phyloP scores from a whole-genome alignment of 2,329 filamentous ascomycete genomes.

The Tetracladium maxilliforme region DNA sequence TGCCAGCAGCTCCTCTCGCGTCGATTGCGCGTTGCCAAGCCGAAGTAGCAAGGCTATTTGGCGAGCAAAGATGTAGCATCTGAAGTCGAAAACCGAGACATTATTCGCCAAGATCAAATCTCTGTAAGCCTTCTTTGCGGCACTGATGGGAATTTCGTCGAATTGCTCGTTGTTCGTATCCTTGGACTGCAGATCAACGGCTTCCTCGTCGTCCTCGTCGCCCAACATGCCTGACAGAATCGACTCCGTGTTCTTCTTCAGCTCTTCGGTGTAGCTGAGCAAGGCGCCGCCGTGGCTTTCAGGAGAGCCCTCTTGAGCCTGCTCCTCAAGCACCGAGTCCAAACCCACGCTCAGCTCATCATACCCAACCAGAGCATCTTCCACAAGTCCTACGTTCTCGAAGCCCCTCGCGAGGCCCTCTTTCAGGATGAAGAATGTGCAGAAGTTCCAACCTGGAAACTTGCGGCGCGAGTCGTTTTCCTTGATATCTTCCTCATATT shows the following conservation, averaged over 20 bases:
- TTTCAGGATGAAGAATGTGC: conserved; percentile 96
- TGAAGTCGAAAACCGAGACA: conserved; percentile 91
- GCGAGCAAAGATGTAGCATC: conserved; percentile 82
- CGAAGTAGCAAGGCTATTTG: conserved; percentile 73
- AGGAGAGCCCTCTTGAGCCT: conserved; percentile 40
- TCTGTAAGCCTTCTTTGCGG: conserved; percentile 67
- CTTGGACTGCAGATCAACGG: conserved; percentile 34
- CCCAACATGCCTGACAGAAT: conserved; percentile 26
- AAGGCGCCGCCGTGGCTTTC: conserved; percentile 60
- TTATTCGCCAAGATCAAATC: conserved; percentile 88
- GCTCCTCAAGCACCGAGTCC: conserved; percentile 68
- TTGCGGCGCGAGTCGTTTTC: conserved; percentile 80
- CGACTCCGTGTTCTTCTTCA: conserved; percentile 43
- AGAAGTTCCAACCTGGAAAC: conserved; percentile 96
- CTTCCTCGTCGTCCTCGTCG: conserved; percentile 20
- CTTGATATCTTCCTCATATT: conserved; percentile 95
- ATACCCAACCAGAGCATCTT: conserved; percentile 88
- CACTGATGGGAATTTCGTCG: conserved; percentile 45
- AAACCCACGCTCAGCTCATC: conserved; percentile 85
- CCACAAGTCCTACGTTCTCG: conserved; percentile 88
- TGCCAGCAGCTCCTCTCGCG: conserved; percentile 43
- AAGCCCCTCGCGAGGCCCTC: conserved; percentile 88
- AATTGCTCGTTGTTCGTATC: conserved; percentile 22
- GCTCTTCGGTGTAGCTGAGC: conserved; percentile 56
- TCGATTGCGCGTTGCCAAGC: conserved; percentile 59